Base-by-base conservation (phyloP, 768 basidiomycete genomes). In the Clitopilus passeckerianus region DNA sequence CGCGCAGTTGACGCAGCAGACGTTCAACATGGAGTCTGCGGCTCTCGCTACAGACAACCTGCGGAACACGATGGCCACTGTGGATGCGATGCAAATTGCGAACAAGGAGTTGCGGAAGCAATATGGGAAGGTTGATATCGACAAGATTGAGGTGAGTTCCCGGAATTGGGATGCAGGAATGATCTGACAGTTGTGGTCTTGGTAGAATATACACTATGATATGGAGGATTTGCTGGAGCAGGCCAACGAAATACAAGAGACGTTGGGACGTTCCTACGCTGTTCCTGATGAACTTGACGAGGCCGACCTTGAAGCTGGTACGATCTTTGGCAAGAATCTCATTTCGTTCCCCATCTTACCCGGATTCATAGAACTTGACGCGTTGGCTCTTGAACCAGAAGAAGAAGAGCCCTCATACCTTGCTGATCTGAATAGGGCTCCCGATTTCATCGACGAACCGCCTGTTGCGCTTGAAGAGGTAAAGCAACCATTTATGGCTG, bases 261-360 rank as follows among this genome's bases (percentile, higher is more conserved):
- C 90, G 20, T 77, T 99, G 22, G 93, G 91, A 16, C 80, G 96
- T 62, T 95, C 94, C 22, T 99, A 99, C 72, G 92, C 89, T 14
- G 92, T 98, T 0, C 97, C 97, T 15, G 97, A 99, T 64, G 97
- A 98, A 71, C 80, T 99, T 22, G 97, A 99, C 73, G 97, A 99
- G 71, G 93, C 91, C 7, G 97, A 98, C 72, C 80, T 99, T 3
- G 90, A 98, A 80, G 97, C 97, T 50, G 96, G 96, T 90, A 67
- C 53, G 84, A 68, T 53, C 20, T 24, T 6, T 46, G 27, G 37
- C 30, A 16, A 23, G n/a, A 64, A 7, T 34, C 9, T 50, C 1
- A 62, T 46, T n/a, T 41, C 52, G 16, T 24, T 41, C 23, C 3
- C 20, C 10, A 55, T 30, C 6, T 35, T 18, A n/a, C 27, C n/a